These are phyloP conservation scores for Diatrype stigma DNA, from an alignment of 2,329 filamentous ascomycete species.

Conservation along the genomic window DNA sequence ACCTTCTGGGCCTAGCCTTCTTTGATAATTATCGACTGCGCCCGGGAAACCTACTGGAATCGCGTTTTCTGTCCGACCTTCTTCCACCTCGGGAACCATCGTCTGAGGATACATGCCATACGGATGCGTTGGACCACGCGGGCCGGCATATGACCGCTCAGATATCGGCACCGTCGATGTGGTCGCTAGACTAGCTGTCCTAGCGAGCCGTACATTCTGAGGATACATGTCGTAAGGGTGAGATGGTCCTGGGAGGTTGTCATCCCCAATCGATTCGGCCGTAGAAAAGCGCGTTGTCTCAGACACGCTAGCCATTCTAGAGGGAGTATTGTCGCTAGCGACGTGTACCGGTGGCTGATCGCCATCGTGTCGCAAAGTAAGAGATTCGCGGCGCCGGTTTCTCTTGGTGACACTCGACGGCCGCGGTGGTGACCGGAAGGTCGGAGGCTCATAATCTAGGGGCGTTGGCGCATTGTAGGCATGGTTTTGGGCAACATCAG, in stretches of 20 bases:
- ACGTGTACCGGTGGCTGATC: conserved; percentile 35
- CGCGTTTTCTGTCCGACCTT: conserved; percentile 26
- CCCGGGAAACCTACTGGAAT: conserved; percentile 75
- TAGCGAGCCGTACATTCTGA: conserved; percentile 54
- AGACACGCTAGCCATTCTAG: conserved; percentile 29
- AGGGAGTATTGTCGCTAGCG: conserved; percentile 14
- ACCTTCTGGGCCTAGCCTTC: conserved; percentile 71
- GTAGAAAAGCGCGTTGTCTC: conserved; percentile 35
- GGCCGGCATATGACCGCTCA: conserved; percentile 55
- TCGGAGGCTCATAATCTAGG: conserved; percentile 12
- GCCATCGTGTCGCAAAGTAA: conserved; percentile 51
- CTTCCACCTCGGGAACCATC: conserved; percentile 55
- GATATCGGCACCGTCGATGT: conserved; percentile 61
- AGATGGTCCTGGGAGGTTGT: conserved; percentile 68
- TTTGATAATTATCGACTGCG: conserved; percentile 61
- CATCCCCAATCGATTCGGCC: conserved; percentile 58
- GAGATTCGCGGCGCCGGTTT: conserved; percentile 43
- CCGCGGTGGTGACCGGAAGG: conserved; percentile 27
- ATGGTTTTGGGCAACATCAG: conserved; percentile 20
- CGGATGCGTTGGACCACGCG: conserved; percentile 71
- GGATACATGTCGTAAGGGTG: conserved; percentile 84
- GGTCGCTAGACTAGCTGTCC: conserved; percentile 64
- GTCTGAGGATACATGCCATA: conserved; percentile 85
- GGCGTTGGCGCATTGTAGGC: conserved; percentile 16
- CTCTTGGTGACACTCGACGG: conserved; percentile 55